Conservation (phyloP, 2,329 filamentous ascomycete genomes). For the Cordyceps tenuipes region DNA sequence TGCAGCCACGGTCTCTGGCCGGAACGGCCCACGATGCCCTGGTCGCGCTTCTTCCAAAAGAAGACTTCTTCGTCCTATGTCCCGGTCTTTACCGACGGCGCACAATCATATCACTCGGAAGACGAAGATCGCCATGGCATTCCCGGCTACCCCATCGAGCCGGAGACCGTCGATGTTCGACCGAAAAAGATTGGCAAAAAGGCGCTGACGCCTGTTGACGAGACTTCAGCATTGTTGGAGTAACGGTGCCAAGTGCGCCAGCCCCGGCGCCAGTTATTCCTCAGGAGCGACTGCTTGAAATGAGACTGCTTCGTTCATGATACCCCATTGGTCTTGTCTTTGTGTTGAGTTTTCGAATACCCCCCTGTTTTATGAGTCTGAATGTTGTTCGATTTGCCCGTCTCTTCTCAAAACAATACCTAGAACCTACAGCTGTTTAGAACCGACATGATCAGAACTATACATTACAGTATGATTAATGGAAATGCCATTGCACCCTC, state of each 20-base stretch:
- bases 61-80: not conserved
- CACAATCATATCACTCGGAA: conserved; percentile 8
- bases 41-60: conserved; percentile 20
- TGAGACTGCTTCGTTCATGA: not conserved
- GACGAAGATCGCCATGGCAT: not conserved
- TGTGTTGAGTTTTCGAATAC: not conserved
- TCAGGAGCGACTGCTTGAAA: not conserved
- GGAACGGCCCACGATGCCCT: conserved; percentile 28
- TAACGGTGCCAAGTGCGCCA: not conserved
- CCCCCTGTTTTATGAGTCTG: not conserved
- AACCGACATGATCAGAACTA: not conserved
- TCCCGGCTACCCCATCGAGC: not conserved
- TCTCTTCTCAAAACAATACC: not conserved
- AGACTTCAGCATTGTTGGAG: conserved; percentile 5
- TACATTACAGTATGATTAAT: not conserved
- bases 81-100: conserved; percentile 10
- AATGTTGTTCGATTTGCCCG: not conserved
- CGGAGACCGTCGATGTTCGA: conserved; percentile 1
- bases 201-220: not conserved
- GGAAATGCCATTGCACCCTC: not conserved
- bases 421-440: not conserved
- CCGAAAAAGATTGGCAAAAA: conserved; percentile 8
- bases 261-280: not conserved
- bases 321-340: not conserved
- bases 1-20: conserved; percentile 31